Evolutionary conservation across 1,139 yeast species (phyloP), one percentile per base, ranked within the genome.

Genomic region (Yamadazyma oceani): DNA sequence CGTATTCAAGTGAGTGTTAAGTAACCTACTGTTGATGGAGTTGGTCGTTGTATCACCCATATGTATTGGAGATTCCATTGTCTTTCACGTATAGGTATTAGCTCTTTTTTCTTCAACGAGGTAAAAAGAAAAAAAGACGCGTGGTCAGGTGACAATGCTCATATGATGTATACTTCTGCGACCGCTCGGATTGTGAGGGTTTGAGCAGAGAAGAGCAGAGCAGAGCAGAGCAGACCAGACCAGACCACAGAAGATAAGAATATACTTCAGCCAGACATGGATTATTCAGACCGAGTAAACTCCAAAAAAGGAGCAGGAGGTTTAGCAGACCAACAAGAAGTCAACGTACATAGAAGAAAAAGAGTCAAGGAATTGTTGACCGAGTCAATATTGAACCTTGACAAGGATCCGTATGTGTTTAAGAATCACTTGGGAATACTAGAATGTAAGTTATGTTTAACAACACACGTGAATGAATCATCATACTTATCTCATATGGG

Each of bases 401-500:
- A 82, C 31, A 75, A 76, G 36, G 88, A 87, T 53, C 95, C 95
- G 0, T 87, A 85, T 58, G 85, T 85, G 13, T 76, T 80, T 58
- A 73, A 78, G 47, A 86, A 85, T 55, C 88, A 83, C 51, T 60
- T 82, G 15, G 96, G 96, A 2, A 62, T 79, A 33, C 65, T 82
- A 22, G 96, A 87, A 54, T 88, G 96, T 56, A 70, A 75, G 32
- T 66, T 87, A 23, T 88, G 96, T 55, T 60, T 80, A 23, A 87
- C 96, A 1, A 73, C 85, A 0, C 96, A 87, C 58, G 68, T 74
- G 19, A 77, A 80, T 23, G 90, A 84, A 43, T 76, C 86, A n/a
- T 81, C 89, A 7, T 88, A 85, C 53, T 66, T 87, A 13, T 73
- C 89, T 2, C 96, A 88, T 52, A 72, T 89, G 3, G 85, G 87